phyloP scores from a whole-genome alignment of 495 filamentous ascomycete species.

The Oidiodendron maius region DNA sequence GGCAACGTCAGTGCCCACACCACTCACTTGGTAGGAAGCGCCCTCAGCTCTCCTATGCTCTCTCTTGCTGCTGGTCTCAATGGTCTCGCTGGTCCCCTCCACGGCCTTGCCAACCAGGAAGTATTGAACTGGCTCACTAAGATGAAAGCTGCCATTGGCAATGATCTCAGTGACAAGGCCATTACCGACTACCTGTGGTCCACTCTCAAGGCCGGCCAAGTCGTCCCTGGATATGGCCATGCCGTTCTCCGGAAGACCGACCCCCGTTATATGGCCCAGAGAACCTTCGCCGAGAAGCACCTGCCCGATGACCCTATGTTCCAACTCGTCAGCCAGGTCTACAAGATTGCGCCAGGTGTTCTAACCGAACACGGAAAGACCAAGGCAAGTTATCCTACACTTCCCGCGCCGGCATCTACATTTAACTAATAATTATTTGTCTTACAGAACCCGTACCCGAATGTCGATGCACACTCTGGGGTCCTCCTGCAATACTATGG shows the following conservation, averaged over 20 bases:
- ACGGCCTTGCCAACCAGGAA: constrained; percentile 99
- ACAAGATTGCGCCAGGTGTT: constrained; percentile 98
- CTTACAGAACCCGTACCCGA: constrained; percentile 64
- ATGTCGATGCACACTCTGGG: constrained; percentile 83
- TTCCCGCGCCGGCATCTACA: neutral
- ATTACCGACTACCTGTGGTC: constrained; percentile 98
- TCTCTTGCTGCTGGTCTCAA: constrained; percentile 94
- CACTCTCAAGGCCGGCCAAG: constrained; percentile 88
- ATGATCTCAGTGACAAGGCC: constrained; percentile 87
- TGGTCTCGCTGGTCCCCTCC: constrained; percentile 94
- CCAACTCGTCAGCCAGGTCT: constrained; percentile 98
- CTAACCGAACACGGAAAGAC: constrained; percentile 99
- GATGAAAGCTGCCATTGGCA: constrained; percentile 95
- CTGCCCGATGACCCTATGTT: constrained; percentile 88
- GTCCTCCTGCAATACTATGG: constrained; percentile 99
- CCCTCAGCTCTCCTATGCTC: constrained; percentile 94
- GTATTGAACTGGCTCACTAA: constrained; percentile 97
- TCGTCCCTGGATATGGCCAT: constrained; percentile 97
- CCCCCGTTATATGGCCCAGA: constrained; percentile 95
- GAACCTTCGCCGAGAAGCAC: constrained; percentile 72
- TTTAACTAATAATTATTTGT: too few species aligned
- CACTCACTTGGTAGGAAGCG: constrained; percentile 94
- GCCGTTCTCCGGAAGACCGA: constrained; percentile 99
- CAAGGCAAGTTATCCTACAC: constrained; percentile 43
- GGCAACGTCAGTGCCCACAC: constrained; percentile 98